Conservation (phyloP, 1,284 basidiomycete genomes). For the Sutorius eximius region DNA sequence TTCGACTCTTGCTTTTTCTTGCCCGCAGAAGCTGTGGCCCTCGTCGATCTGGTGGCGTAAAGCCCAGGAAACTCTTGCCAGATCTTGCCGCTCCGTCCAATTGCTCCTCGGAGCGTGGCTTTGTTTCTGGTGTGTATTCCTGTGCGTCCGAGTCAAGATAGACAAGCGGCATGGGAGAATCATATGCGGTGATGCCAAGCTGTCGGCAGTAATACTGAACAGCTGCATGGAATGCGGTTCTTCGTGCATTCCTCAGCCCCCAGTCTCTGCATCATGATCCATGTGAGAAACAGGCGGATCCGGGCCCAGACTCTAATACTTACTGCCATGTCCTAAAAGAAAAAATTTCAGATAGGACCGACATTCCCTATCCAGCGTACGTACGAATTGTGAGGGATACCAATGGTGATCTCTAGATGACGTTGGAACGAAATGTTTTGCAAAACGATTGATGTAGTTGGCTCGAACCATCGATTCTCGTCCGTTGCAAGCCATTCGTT, state of each 20-base stretch:
- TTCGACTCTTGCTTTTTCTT: slow-evolving; percentile 50
- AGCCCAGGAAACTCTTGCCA: slow-evolving; percentile 43
- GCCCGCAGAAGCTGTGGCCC: slow-evolving; percentile 39
- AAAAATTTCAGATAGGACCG: slow-evolving; percentile 8
- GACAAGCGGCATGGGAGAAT: slow-evolving; percentile 58
- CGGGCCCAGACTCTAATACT: slow-evolving; percentile 12
- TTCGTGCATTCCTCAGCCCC: slow-evolving; percentile 57
- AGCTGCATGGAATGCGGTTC: slow-evolving; percentile 75
- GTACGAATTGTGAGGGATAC: slow-evolving; percentile 68
- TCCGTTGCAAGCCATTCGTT: slow-evolving; percentile 75
- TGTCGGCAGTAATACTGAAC: slow-evolving; percentile 68
- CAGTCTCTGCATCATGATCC: slow-evolving; percentile 47
- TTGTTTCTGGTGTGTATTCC: slow-evolving; percentile 26
- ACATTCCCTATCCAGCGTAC: slow-evolving; percentile 18
- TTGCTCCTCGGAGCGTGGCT: neutral
- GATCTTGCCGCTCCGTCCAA: slow-evolving; percentile 3
- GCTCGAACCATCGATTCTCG: slow-evolving; percentile 73
- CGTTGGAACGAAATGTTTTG: slow-evolving; percentile 64
- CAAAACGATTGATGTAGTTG: slow-evolving; percentile 59
- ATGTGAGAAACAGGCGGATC: slow-evolving; percentile 5
- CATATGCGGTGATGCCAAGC: slow-evolving; percentile 60
- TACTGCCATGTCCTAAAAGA: slow-evolving; percentile 46
- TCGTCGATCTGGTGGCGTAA: slow-evolving; percentile 45
- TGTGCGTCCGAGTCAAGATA: slow-evolving; percentile 45
- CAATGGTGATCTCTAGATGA: slow-evolving; percentile 64